Percentiles rank a stretch among this genome's conserved stretches.
Conservation (phyloP, 108 stramenopile species). For the Discostella pseudostelligera region DNA sequence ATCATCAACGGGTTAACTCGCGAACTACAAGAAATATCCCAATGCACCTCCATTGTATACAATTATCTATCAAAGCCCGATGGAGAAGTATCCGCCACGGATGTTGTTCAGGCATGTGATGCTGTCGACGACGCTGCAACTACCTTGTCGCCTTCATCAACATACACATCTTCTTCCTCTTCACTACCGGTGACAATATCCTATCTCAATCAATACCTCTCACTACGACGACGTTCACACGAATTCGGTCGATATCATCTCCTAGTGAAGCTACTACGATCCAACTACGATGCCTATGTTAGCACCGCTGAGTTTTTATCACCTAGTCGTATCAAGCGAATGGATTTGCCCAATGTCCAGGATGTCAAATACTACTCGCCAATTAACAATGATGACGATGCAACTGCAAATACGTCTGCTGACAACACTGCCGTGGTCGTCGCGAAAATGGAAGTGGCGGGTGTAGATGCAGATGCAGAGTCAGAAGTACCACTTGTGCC, state of each 20-base stretch:
- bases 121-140: constrained; percentile 49
- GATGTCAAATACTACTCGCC: constrained; percentile 49
- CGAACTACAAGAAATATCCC: constrained; percentile 22
- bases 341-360: constrained; percentile 72
- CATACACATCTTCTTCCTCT: neutral
- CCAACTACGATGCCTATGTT: constrained; percentile 72
- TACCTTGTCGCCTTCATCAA: too few relatives aligned
- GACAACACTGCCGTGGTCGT: neutral
- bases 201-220: constrained; percentile 14
- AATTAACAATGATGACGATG: neutral
- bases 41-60: constrained; percentile 17
- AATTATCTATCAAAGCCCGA: constrained; percentile 29
- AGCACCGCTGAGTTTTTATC: constrained; percentile 74
- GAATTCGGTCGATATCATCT: constrained; percentile 69
- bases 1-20: constrained; percentile 1
- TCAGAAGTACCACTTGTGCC: constrained; percentile 52
- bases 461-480: constrained; percentile 11
- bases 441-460: neutral
- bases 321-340: constrained; percentile 66
- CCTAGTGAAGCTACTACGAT: constrained; percentile 56
- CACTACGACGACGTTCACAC: constrained; percentile 49
- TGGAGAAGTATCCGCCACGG: constrained; percentile 39
- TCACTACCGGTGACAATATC: constrained; percentile 1
- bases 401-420: constrained; percentile 13
- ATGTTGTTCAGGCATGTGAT: constrained; percentile 68